Conservation (phyloP, 495 filamentous ascomycete genomes). For the Massariosphaeria phaeospora region DNA sequence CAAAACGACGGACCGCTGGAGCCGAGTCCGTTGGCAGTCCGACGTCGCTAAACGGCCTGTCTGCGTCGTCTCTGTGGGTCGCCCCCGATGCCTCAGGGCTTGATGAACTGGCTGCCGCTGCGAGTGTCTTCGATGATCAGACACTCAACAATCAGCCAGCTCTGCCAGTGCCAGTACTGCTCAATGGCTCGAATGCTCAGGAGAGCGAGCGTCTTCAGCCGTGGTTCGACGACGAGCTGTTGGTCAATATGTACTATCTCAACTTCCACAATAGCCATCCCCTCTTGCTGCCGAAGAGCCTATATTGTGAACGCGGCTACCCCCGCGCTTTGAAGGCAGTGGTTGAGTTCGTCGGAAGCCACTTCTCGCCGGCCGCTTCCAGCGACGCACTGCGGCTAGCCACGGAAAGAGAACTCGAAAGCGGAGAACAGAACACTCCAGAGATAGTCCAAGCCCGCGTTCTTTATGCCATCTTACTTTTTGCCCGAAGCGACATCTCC, state of each 20-base stretch:
- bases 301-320: neutral
- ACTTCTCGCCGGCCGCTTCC: slow-evolving; percentile 1
- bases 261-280: slow-evolving; percentile 8
- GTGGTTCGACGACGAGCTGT: slow-evolving; percentile 2
- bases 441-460: slow-evolving; percentile 2
- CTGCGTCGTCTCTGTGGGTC: neutral
- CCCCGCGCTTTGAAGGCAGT: neutral
- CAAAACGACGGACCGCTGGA: neutral
- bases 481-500: neutral
- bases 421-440: neutral
- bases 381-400: neutral
- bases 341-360: slow-evolving; percentile 7
- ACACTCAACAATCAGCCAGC: neutral
- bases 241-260: slow-evolving; percentile 6
- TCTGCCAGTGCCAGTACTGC: neutral
- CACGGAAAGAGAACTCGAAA: neutral
- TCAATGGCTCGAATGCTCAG: neutral
- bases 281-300: neutral
- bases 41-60: neutral
- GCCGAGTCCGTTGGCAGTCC: neutral
- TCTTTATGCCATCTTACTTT: slow-evolving; percentile 2
- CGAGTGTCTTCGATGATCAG: neutral
- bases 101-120: neutral
- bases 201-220: neutral
- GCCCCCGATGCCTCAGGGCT: neutral